Base-by-base conservation (phyloP, 225 moss, liverwort and hornwort species). In the Lunularia cruciata region DNA sequence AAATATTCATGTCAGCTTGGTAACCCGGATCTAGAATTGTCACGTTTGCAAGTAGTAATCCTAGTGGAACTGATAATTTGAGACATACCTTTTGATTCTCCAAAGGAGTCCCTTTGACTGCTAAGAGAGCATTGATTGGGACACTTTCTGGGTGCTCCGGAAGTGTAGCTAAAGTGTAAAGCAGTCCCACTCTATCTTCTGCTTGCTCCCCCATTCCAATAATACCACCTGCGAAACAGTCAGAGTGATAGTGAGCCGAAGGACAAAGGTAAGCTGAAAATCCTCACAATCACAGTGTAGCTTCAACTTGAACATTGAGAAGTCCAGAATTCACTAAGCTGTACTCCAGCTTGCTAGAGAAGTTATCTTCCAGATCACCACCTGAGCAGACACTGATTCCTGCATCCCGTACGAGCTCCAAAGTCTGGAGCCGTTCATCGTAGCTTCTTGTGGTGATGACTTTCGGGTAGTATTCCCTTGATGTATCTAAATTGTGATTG, bases 351-450 rank as follows among this genome's bases (percentile, higher is more conserved):
- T 35, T 58, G 25, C 26, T 12, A 63, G 23, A 14, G 3, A 13
- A 25, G n/a, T n/a, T 26, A 42, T 12, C 11, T 37, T 61, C 28
- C 22, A 25, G 22, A n/a, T n/a, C 20, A 15, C 58, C 35, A 92
- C 92, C 92, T 85, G 98, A 98, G 87, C 98, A 98, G 19, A 98
- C 93, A 71, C 93, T 93, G 42, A 98, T 93, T 39, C 98, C 93
- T 38, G 98, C 93, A n/a, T 89, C 78, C 25, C 98, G 85, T 56
- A 98, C 93, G 1, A 93, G 78, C 69, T 86, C 85, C 53, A 98
- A 85, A 18, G 98, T 98, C 83, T 89, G 79, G 34, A 98, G 84
- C n/a, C 98, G 88, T 72, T 98, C 98, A 61, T 98, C 98, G 45
- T 88, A 98, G 32, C 88, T 88, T 46, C 98, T 88, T 39, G 98